Evolutionary conservation across 176 grass and related monocot species (phyloP).

Genomic region (Eragrostis curvula): DNA sequence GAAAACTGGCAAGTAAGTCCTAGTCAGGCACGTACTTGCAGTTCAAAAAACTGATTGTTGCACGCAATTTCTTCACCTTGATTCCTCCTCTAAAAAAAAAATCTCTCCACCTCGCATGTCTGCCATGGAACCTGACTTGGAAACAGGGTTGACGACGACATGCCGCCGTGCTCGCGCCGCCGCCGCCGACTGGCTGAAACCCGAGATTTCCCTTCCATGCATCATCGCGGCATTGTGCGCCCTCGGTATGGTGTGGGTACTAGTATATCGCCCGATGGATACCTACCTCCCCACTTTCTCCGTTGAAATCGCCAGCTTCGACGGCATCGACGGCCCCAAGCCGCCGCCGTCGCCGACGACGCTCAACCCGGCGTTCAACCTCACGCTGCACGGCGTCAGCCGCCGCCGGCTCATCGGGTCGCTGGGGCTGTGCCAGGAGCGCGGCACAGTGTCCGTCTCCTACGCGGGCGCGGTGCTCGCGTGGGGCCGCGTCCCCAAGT

Average conservation of each 20-base stretch:
- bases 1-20: no score
- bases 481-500: slow-evolving; percentile 15
- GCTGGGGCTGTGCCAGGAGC: not conserved
- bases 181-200: no score
- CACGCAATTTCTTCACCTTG: no score
- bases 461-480: not conserved
- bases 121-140: not conserved
- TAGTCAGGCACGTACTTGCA: no score
- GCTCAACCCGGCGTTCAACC: not conserved
- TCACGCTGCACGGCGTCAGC: not conserved
- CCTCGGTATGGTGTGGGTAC: not conserved
- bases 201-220: not conserved
- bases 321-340: not conserved
- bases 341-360: no score
- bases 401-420: not conserved
- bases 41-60: no score
- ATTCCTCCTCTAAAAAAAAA: no score
- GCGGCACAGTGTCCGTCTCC: not conserved
- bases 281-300: not conserved
- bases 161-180: not conserved
- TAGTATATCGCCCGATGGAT: not conserved
- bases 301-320: not conserved
- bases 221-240: not conserved
- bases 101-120: no score
- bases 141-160: not conserved